Conservation (phyloP, 768 basidiomycete species). For the Trametes coccinea region DNA sequence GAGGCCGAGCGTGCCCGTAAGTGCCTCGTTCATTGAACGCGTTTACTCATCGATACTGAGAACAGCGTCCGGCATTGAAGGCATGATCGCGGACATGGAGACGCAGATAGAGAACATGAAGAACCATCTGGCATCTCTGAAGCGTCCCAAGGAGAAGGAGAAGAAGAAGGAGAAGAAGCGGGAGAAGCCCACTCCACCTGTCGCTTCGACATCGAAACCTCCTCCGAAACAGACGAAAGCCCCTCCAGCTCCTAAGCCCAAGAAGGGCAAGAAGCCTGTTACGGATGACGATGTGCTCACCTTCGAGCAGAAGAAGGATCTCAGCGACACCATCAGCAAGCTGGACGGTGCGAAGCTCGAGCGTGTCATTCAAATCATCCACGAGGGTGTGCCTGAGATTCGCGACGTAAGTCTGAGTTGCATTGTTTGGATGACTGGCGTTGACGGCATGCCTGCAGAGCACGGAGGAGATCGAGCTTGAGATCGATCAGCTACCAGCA, state of each 20-base stretch:
- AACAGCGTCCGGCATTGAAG: constrained; percentile 41
- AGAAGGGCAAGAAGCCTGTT: constrained; percentile 60
- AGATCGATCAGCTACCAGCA: constrained; percentile 90
- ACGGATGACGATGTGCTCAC: constrained; percentile 82
- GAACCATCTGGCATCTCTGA: constrained; percentile 64
- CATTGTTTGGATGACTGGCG: not conserved
- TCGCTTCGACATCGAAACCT: constrained; percentile 66
- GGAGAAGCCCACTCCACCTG: constrained; percentile 39
- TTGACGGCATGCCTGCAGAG: constrained; percentile 52
- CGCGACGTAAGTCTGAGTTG: constrained; percentile 68
- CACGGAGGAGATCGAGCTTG: constrained; percentile 97
- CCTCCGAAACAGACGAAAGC: constrained; percentile 43
- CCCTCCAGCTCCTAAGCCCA: constrained; percentile 52
- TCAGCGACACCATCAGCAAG: constrained; percentile 89
- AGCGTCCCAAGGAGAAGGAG: constrained; percentile 54
- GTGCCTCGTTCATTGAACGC: constrained; percentile 31
- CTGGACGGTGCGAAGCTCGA: constrained; percentile 84
- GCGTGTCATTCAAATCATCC: constrained; percentile 92
- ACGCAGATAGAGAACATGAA: constrained; percentile 78
- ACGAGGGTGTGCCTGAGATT: constrained; percentile 90
- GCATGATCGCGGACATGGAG: constrained; percentile 76
- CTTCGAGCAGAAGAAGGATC: constrained; percentile 97
- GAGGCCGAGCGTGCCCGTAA: constrained; percentile 72
- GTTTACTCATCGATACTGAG: constrained; percentile 20
- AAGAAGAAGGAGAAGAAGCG: constrained; percentile 71